Percentiles rank a stretch among this genome's conserved stretches.
phyloP scores from a whole-genome alignment of 345 rosid genomes.

The Linum usitatissimum region DNA sequence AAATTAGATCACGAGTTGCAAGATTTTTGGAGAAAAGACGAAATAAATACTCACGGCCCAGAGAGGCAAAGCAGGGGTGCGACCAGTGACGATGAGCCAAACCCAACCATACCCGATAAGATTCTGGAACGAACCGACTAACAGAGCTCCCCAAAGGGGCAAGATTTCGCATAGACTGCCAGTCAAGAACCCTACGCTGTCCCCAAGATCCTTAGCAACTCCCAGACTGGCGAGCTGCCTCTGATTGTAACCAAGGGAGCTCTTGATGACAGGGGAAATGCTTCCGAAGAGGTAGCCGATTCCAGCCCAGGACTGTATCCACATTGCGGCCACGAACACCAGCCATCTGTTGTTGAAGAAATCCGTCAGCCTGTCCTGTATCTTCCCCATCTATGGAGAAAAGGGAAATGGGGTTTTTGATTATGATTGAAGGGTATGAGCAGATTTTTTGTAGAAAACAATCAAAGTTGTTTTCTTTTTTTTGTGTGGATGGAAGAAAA shows the following conservation, averaged over 20 bases:
- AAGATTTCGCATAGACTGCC: slow-evolving; percentile 73
- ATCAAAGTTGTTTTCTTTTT: no score
- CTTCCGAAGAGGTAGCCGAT: slow-evolving; percentile 90
- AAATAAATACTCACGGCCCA: slow-evolving; percentile 76
- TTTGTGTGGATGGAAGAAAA: no score
- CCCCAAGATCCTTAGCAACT: slow-evolving; percentile 97
- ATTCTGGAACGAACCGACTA: slow-evolving; percentile 85
- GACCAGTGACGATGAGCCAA: slow-evolving; percentile 78
- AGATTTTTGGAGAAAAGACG: neutral
- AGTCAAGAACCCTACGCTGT: slow-evolving; percentile 92
- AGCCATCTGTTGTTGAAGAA: slow-evolving; percentile 83
- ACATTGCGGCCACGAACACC: slow-evolving; percentile 96
- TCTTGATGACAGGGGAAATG: slow-evolving; percentile 91
- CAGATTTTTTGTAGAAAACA: no score
- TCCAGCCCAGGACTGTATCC: slow-evolving; percentile 97
- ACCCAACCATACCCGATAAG: slow-evolving; percentile 91
- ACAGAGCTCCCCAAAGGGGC: slow-evolving; percentile 91
- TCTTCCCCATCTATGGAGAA: slow-evolving; percentile 25
- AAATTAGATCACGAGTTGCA: no score
- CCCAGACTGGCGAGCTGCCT: slow-evolving; percentile 71
- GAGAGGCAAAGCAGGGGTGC: slow-evolving; percentile 64
- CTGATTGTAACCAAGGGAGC: slow-evolving; percentile 76
- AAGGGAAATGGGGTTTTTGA: no score
- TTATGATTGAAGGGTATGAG: no score
- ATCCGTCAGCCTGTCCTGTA: slow-evolving; percentile 35